Evolutionary conservation across 2,329 filamentous ascomycete genomes (phyloP), one percentile per base, ranked within the genome.

Genomic region (Dothiorella sarmentorum): DNA sequence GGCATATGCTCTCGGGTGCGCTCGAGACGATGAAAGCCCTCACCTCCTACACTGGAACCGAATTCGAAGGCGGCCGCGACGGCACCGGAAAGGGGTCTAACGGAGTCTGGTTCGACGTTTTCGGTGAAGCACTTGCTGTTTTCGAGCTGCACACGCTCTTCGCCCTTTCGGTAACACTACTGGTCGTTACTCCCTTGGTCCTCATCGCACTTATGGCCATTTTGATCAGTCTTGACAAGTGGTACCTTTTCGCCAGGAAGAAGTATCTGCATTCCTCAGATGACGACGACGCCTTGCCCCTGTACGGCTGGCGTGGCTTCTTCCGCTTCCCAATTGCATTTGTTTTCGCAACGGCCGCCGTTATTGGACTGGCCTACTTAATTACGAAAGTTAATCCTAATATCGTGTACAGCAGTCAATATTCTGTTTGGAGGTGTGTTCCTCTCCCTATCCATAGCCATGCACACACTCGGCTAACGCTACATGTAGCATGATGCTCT

Each of bases 71-170:
- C 4, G 83, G 85, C 56, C 76, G 79, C 6, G 78, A 81, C 58
- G 80, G 83, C 62, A 88, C 86, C 61, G 88, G 89, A 9, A 79
- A 76, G 33, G 85, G 85, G 4, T 85, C 82, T 15, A 79, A 84
- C 61, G 90, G 86, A 27, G 91, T 97, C 13, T 99, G 92, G 91
- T 97, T 97, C 68, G 94, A 97, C 69, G 75, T 97, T 7, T 93
- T 96, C 63, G 94, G 93, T 42, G 82, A 80, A 58, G 80, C 80
- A 1, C 91, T 97, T 71, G 89, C 88, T 15, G 80, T 96, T 2
- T 89, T 97, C 68, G 82, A 83, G 45, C 80, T 97, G 37, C 84
- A 89, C 18, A 62, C 90, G 7, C 81, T 97, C 59, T 97, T 97
- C 73, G 91, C 91, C 3, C 85, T 94, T 75, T 92, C 91, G 4